A percentile compares a stretch with the other conserved stretches of the same genome.
These are phyloP conservation scores for Cyberlindnera americana DNA, from an alignment of 805 yeast genomes.

Conservation along the genomic window DNA sequence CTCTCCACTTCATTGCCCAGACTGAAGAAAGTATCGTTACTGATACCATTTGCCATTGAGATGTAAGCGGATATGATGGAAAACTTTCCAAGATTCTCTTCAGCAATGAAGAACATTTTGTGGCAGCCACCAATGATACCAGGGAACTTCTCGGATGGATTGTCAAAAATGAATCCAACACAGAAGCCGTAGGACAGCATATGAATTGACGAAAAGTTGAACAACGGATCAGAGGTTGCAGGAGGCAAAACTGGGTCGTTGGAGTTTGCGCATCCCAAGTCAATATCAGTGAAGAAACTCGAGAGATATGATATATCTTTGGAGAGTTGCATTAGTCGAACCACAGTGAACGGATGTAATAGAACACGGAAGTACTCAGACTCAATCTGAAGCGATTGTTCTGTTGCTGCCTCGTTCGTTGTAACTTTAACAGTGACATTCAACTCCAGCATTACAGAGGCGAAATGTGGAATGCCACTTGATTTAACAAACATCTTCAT, in stretches of 20 bases:
- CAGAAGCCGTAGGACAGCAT: slow-evolving; percentile 64
- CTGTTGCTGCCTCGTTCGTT: slow-evolving; percentile 33
- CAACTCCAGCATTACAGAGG: slow-evolving; percentile 44
- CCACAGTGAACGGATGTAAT: slow-evolving; percentile 48
- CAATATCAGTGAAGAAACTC: neutral
- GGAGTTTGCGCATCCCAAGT: neutral
- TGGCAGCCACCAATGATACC: slow-evolving; percentile 83
- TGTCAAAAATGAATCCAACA: slow-evolving; percentile 74
- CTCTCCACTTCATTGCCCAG: slow-evolving; percentile 41
- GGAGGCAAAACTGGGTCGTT: neutral
- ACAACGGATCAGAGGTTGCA: neutral
- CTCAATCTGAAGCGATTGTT: slow-evolving; percentile 50
- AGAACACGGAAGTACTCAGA: slow-evolving; percentile 58
- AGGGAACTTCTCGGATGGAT: slow-evolving; percentile 39
- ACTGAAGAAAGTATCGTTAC: slow-evolving; percentile 47
- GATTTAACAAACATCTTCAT: slow-evolving; percentile 30
- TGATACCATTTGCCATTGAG: slow-evolving; percentile 64
- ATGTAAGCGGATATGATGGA: slow-evolving; percentile 66
- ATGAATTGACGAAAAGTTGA: slow-evolving; percentile 44
- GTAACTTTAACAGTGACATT: slow-evolving; percentile 40
- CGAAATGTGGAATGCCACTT: slow-evolving; percentile 31
- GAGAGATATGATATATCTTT: slow-evolving; percentile 9
- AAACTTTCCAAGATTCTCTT: slow-evolving; percentile 59
- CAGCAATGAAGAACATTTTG: slow-evolving; percentile 61
- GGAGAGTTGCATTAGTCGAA: slow-evolving; percentile 26